Percentiles rank a stretch among this genome's conserved stretches.
phyloP scores from a whole-genome alignment of 495 filamentous ascomycete species.

The Neurospora sp. region DNA sequence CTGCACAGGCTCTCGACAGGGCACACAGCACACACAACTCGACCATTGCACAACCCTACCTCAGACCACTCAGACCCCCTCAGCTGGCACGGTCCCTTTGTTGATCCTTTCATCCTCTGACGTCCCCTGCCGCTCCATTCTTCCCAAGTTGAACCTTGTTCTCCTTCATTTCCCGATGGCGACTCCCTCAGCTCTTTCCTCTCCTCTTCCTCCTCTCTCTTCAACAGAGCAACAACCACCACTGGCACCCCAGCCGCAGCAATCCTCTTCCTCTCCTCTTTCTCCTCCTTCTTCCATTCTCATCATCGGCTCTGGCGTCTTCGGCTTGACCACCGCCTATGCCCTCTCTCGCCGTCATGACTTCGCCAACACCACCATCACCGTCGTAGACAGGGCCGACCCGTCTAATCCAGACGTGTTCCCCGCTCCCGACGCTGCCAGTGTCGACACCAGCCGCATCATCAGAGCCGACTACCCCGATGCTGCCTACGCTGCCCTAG shows the following conservation, averaged over 20 bases:
- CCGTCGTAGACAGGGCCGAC: conserved; percentile 55
- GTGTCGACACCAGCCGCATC: conserved; percentile 67
- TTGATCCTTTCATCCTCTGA: background rate
- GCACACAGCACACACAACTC: background rate
- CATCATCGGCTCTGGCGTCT: conserved; percentile 69
- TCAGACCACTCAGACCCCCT: background rate
- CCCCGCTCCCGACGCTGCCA: conserved; percentile 59
- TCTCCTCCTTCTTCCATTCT: conserved; percentile 46
- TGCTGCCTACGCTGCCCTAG: conserved; percentile 60
- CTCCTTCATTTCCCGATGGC: background rate
- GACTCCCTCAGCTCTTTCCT: conserved; percentile 1
- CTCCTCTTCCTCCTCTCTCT: conserved; percentile 5
- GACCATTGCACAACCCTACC: background rate
- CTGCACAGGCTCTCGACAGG: background rate
- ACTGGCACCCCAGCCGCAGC: background rate
- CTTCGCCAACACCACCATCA: conserved; percentile 49
- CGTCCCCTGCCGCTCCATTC: background rate
- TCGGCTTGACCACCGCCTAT: conserved; percentile 61
- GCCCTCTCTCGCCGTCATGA: conserved; percentile 45
- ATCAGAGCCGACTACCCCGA: conserved; percentile 76
- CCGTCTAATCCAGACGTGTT: conserved; percentile 36
- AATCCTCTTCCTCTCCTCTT: conserved; percentile 7
- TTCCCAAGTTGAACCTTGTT: background rate
- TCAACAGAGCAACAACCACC: background rate
- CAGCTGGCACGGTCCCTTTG: background rate